Percentiles rank a stretch among this genome's conserved stretches.
These are phyloP conservation scores for Curvularia lunata DNA, from an alignment of 2,329 filamentous ascomycete species.

Conservation along the genomic window DNA sequence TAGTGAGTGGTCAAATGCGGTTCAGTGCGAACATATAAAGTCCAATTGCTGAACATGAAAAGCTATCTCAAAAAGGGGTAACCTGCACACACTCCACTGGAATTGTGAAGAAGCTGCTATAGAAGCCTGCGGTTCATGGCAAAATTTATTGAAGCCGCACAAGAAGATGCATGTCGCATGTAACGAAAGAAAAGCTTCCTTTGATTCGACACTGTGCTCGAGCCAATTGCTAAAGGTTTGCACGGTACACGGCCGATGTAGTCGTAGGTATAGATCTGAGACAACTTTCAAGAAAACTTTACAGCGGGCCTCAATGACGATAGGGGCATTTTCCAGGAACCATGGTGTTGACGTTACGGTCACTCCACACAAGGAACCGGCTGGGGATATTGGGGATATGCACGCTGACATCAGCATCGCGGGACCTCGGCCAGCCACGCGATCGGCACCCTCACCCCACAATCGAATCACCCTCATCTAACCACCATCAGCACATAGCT, in stretches of 20 bases:
- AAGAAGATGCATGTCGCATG: neutral
- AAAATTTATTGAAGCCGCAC: neutral
- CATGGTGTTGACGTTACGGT: constrained; percentile 11
- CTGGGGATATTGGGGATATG: constrained; percentile 7
- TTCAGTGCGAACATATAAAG: no score
- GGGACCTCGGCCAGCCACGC: constrained; percentile 18
- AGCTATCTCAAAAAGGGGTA: neutral
- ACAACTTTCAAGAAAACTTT: neutral
- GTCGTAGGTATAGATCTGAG: neutral
- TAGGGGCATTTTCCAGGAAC: neutral
- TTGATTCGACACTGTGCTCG: neutral
- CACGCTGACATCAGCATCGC: constrained; percentile 17
- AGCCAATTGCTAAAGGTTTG: neutral
- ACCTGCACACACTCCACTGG: neutral
- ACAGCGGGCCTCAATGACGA: constrained; percentile 10
- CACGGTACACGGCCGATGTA: neutral
- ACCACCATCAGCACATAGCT: constrained; percentile 22
- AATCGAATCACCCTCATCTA: constrained; percentile 24
- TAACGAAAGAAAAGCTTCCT: neutral
- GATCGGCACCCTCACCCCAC: constrained; percentile 26
- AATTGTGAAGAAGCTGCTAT: neutral
- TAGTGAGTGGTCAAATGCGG: no score
- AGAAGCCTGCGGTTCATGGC: neutral
- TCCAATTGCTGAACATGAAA: no score
- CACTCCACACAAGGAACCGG: constrained; percentile 10